Conservation (phyloP, 2,329 filamentous ascomycete genomes). For the Onygenales sp. region DNA sequence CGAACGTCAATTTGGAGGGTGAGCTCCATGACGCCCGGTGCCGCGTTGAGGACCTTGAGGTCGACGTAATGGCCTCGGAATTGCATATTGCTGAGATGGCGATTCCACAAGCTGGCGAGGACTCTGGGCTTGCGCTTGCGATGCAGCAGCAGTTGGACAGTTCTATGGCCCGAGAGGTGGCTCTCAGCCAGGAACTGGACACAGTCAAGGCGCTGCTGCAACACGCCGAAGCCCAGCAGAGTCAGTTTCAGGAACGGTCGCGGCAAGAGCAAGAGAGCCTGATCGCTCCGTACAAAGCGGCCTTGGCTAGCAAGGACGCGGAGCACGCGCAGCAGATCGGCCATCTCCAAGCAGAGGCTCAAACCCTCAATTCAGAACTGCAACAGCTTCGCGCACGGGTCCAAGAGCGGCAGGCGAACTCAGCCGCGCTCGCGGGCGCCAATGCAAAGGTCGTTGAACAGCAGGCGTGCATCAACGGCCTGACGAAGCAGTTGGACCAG, state of each 20-base stretch:
- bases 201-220: not conserved
- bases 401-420: constrained; percentile 2
- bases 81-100: not conserved
- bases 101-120: not conserved
- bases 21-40: not conserved
- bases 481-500: constrained; percentile 8
- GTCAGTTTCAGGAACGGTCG: not conserved
- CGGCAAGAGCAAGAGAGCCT: not conserved
- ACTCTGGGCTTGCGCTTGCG: not conserved
- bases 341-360: constrained; percentile 1
- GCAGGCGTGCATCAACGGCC: constrained; percentile 7
- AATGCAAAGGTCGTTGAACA: constrained; percentile 9
- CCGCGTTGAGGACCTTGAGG: not conserved
- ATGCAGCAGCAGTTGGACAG: not conserved
- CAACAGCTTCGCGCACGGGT: constrained; percentile 4
- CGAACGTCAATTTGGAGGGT: not conserved
- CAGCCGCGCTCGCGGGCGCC: constrained; percentile 10
- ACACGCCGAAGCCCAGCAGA: not conserved
- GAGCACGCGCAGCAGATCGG: not conserved
- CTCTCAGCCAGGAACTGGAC: not conserved
- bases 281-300: not conserved
- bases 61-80: not conserved
- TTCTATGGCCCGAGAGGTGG: not conserved
- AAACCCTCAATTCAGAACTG: constrained; percentile 1
- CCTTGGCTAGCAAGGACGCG: not conserved